Evolutionary conservation across 2,329 filamentous ascomycete species (phyloP), one percentile per base, ranked within the genome.

Genomic region (Penicillium concentricum): DNA sequence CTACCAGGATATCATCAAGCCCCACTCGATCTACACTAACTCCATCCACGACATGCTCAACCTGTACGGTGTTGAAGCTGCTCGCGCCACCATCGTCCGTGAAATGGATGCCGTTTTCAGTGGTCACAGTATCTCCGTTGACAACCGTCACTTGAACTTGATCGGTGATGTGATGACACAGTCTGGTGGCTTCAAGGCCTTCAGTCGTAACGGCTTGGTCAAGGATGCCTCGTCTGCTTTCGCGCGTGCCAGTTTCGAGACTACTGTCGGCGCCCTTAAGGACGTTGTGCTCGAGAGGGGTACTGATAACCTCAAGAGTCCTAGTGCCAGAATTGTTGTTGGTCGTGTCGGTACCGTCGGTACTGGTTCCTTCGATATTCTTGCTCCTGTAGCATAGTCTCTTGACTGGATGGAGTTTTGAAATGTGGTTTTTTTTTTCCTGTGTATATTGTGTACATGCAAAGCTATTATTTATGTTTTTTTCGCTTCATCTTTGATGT

Each of bases 211-310:
- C 71, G 94, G 93, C 1, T 80, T 99, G 39, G 75, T 79, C 59
- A 87, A 86, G 70, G 87, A 90, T 62, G 92, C 91, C 69, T 88
- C 93, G 28, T 92, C 88, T 64, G 92, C 94, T 0, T 93, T 99
- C 67, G 93, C 94, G 77, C 97, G 97, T 83, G 97, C 97, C 93
- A 96, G 91, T 74, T 99, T 97, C 78, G 94, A 99, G 83, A 99
- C 94, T 4, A 99, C 94, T 2, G 84, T 97, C 38, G 88, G 89
- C 0, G 97, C 97, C 80, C 81, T 99, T 69, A 92, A 90, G 74
- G 94, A 97, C 71, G 92, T 94, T 1, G 88, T 97, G 26, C 79
- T 95, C 56, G 91, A 96, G 69, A 87, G 90, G 48, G 94, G 97
- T 74, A 91, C 86, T 82, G 94, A 99, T 74, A 89, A 94, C 68